Evolutionary conservation across 495 filamentous ascomycete genomes (phyloP).

Genomic region (Aspergillus diversus): DNA sequence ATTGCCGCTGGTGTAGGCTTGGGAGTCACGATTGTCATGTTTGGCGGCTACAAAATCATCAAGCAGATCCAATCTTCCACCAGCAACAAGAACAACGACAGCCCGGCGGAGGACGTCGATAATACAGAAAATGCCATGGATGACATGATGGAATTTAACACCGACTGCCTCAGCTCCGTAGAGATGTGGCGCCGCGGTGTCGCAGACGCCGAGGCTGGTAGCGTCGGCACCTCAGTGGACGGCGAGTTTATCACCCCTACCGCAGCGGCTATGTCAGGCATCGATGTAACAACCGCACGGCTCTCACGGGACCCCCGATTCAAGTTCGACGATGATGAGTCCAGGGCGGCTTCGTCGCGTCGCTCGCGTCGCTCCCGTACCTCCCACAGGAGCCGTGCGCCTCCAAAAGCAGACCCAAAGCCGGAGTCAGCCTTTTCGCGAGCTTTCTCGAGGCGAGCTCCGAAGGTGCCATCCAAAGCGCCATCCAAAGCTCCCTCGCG

Average conservation of each 20-base stretch:
- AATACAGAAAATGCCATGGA: conserved; percentile 46
- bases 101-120: conserved; percentile 10
- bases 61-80: conserved; percentile 67
- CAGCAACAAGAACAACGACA: conserved; percentile 9
- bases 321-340: conserved; percentile 45
- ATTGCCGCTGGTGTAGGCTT: conserved; percentile 89
- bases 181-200: conserved; percentile 89
- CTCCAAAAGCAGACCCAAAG: conserved; percentile 26
- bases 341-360: conserved; percentile 38
- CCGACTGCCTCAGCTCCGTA: conserved; percentile 64
- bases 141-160: conserved; percentile 60
- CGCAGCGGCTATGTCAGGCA: conserved; percentile 64
- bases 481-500: conserved; percentile 24
- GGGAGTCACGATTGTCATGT: conserved; percentile 88
- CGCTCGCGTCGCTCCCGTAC: conserved; percentile 43
- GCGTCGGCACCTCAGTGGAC: conserved; percentile 71
- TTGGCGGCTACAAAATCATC: conserved; percentile 96
- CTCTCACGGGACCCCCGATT: conserved; percentile 41
- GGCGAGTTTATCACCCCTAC: conserved; percentile 83
- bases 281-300: conserved; percentile 47
- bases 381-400: conserved; percentile 19
- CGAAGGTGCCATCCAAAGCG: conserved; percentile 29
- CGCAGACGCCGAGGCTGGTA: conserved; percentile 63
- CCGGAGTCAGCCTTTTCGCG: conserved; percentile 26
- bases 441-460: conserved; percentile 19